Conservation (phyloP, 2,329 filamentous ascomycete genomes). For the Coniosporium uncinatum region DNA sequence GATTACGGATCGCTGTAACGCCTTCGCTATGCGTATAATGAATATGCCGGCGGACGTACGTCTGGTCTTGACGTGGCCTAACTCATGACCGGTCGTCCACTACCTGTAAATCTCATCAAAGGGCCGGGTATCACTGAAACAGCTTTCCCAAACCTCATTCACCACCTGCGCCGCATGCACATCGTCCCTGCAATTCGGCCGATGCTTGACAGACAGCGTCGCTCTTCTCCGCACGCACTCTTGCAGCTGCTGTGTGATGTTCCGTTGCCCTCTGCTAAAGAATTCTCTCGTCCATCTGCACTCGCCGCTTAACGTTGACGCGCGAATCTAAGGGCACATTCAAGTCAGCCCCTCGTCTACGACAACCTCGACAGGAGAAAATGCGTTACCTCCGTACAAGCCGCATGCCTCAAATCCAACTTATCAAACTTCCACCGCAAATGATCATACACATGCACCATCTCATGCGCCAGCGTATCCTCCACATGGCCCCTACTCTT, state of each 20-base stretch:
- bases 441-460: constrained; percentile 97
- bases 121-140: constrained; percentile 87
- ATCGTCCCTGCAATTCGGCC: constrained; percentile 80
- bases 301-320: constrained; percentile 88
- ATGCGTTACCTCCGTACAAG: constrained; percentile 77
- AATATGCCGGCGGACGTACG: too few species aligned
- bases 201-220: constrained; percentile 69
- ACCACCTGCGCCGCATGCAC: constrained; percentile 83
- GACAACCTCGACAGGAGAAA: background rate
- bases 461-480: constrained; percentile 93
- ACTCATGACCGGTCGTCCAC: too few species aligned
- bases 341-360: constrained; percentile 3
- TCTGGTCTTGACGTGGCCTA: too few species aligned
- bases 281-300: constrained; percentile 88
- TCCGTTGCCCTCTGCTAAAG: constrained; percentile 80
- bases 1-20: too few species aligned
- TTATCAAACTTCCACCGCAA: constrained; percentile 88
- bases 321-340: constrained; percentile 68
- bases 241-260: constrained; percentile 80
- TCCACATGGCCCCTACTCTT: constrained; percentile 76
- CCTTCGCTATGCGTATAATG: too few species aligned
- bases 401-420: constrained; percentile 78
- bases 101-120: constrained; percentile 95
- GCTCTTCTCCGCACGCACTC: constrained; percentile 84
- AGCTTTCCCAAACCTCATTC: constrained; percentile 98